phyloP scores from a whole-genome alignment of 768 basidiomycete species.

The Suillus sp. region DNA sequence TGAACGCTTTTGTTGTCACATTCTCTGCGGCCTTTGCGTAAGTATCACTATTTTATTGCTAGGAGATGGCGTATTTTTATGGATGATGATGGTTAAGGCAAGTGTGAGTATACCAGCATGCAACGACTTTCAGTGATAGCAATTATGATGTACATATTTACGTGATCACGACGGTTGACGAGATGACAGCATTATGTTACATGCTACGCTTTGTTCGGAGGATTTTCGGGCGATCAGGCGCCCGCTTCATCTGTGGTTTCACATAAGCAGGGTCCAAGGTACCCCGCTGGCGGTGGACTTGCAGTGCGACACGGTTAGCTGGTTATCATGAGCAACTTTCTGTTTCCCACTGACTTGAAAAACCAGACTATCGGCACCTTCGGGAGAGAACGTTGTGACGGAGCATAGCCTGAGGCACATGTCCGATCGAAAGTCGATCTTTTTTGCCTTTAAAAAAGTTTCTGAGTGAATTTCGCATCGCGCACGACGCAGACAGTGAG shows the following conservation, averaged over 20 bases:
- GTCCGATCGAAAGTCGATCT: neutral
- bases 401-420: neutral
- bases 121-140: neutral
- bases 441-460: neutral
- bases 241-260: neutral
- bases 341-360: neutral
- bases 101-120: constrained; percentile 9
- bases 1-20: constrained; percentile 24
- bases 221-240: neutral
- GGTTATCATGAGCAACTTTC: no score
- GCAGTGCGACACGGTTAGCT: neutral
- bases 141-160: neutral
- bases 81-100: constrained; percentile 2
- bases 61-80: constrained; percentile 12
- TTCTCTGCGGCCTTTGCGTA: constrained; percentile 34
- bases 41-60: constrained; percentile 40
- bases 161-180: neutral
- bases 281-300: neutral
- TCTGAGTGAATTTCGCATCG: no score
- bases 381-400: constrained; percentile 3
- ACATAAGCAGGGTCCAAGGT: neutral
- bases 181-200: neutral
- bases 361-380: neutral
- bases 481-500: neutral
- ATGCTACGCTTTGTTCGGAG: neutral